These are phyloP conservation scores for Tylopilus rubrobrunneus DNA, from an alignment of 768 basidiomycete species.

Conservation along the genomic window DNA sequence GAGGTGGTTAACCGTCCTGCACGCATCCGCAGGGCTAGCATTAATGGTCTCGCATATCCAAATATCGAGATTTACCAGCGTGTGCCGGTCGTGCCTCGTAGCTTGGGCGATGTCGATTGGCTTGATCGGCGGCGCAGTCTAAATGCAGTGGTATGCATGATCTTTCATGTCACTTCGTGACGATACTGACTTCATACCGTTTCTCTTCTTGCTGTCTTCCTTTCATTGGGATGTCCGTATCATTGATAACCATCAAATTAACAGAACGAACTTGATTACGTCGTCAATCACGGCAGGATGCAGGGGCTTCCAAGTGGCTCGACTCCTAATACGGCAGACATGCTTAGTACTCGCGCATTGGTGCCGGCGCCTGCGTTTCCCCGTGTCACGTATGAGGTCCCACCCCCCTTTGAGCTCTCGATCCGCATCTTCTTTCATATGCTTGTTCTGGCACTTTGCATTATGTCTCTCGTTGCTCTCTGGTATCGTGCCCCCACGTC, in stretches of 20 bases:
- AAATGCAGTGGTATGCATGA: conserved; percentile 58
- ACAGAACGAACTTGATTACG: conserved; percentile 74
- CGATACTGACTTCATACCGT: conserved; percentile 18
- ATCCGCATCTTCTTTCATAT: conserved; percentile 54
- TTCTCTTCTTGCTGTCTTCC: conserved; percentile 4
- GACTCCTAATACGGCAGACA: conserved; percentile 53
- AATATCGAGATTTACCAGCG: conserved; percentile 46
- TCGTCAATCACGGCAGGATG: conserved; percentile 52
- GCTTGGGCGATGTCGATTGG: conserved; percentile 76
- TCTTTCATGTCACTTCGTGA: conserved; percentile 15
- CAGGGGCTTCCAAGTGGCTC: conserved; percentile 32
- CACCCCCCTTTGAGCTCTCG: conserved; percentile 34
- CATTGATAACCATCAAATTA: conserved; percentile 11
- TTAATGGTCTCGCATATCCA: conserved; percentile 37
- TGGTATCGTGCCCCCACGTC: conserved; percentile 53
- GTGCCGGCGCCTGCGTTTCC: conserved; percentile 27
- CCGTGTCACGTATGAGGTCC: conserved; percentile 28
- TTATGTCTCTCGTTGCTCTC: conserved; percentile 54
- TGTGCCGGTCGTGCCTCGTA: conserved; percentile 44
- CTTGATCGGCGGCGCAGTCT: conserved; percentile 68
- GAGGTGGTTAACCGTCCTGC: conserved; percentile 49
- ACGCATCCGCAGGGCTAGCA: conserved; percentile 51
- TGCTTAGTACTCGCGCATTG: conserved; percentile 40
- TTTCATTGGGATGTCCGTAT: conserved; percentile 1
- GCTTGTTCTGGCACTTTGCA: conserved; percentile 54